A percentile compares a stretch with the other conserved stretches of the same genome.
Evolutionary conservation across 2,329 filamentous ascomycete genomes (phyloP).

Genomic region (Scedosporium boydii): DNA sequence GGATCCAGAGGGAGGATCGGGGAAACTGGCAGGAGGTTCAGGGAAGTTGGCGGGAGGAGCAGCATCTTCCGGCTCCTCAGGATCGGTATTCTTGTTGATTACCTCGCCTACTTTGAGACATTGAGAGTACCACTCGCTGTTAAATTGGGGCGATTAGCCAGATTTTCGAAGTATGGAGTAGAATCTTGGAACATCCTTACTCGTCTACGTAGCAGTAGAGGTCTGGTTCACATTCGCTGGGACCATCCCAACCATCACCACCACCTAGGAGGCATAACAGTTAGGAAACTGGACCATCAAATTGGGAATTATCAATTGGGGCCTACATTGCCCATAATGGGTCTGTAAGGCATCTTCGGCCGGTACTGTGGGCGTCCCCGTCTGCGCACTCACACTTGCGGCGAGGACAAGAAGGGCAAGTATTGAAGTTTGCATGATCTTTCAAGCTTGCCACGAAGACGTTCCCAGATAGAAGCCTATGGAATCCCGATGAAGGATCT

Average conservation of each 20-base stretch:
- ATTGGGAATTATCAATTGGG: too few species aligned
- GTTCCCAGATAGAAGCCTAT: not conserved
- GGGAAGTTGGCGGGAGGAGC: not conserved
- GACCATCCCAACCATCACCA: not conserved
- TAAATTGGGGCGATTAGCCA: not conserved
- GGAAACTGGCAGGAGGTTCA: not conserved
- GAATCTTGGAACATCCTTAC: not conserved
- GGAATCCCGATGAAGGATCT: not conserved
- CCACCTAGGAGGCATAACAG: not conserved
- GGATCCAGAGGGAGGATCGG: not conserved
- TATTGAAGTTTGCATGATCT: not conserved
- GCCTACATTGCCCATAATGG: not conserved
- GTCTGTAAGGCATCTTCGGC: not conserved
- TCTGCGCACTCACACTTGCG: not conserved
- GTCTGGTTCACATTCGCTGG: not conserved
- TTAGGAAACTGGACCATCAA: not conserved
- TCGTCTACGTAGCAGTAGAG: not conserved
- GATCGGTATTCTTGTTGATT: not conserved
- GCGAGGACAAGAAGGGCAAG: not conserved
- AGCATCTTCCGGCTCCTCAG: not conserved
- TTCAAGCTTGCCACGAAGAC: not conserved
- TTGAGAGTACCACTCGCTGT: not conserved
- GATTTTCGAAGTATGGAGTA: not conserved
- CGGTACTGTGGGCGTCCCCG: not conserved
- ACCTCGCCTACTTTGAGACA: not conserved